Base-by-base conservation (phyloP, 1,284 basidiomycete species). In the Ustilago shanxiensis region DNA sequence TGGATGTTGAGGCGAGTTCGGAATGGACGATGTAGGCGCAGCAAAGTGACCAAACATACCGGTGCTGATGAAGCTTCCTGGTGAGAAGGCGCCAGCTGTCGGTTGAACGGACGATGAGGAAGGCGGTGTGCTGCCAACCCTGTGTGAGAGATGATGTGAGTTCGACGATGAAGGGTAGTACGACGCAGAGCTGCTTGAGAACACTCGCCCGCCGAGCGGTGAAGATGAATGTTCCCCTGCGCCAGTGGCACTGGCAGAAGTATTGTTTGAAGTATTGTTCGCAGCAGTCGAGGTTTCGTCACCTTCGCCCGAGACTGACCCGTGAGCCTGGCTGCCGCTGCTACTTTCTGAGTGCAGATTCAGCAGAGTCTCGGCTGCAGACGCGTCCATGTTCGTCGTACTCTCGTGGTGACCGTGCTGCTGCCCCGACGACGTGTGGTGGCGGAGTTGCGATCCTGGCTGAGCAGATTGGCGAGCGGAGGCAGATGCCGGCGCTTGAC, bases 21-120 rank as follows among this genome's bases (percentile, higher is more conserved):
- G 61, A 6, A 64, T 61, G 11, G 66, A 63, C 0, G 55, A 29
- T 6, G 59, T 26, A 13, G 71, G 24, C 1, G 70, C 52, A 1
- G 52, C 63, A 41, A 76, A 76, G 35, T 76, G 68, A 6, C 73
- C 73, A 37, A 76, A 76, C 73, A 76, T 76, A 33, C 73, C 68
- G 4, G 68, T 47, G 20, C 73, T 70, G 52, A 67, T 62, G 35
- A 68, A 73, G 52, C 70, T 60, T 18, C 65, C 65, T 11, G 71
- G 62, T 51, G 72, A 73, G 20, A 73, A 72, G 2, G 57, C 28
- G 14, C 35, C 63, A n/a, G 51, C 33, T 16, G 60, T 39, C 3
- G 54, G n/a, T 11, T 26, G 50, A n/a, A 33, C n/a, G 2, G 39
- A 24, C 20, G 37, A 22, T 22, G 58, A 51, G 20, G 47, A 49